Evolutionary conservation across 805 yeast species (phyloP).

Genomic region (Yamadazyma akitaensis): DNA sequence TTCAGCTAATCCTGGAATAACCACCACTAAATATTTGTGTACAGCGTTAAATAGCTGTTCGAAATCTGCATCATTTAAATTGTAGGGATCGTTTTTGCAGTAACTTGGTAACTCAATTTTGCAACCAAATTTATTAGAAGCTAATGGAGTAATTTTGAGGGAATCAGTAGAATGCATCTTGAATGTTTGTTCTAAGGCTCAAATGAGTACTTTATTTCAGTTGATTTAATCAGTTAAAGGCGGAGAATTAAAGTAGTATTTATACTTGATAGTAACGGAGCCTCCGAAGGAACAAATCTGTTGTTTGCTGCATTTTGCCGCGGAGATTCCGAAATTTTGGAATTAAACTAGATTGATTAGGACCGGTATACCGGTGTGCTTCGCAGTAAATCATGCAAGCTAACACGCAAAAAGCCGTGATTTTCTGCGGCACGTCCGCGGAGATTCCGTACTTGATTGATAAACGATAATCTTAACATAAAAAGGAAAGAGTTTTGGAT

Average conservation of each 20-base stretch:
- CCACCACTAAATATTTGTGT: constrained; percentile 64
- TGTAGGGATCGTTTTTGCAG: constrained; percentile 66
- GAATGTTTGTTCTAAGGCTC: not conserved
- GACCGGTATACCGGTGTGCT: not conserved
- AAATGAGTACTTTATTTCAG: too few relatives aligned
- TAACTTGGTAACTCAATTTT: constrained; percentile 60
- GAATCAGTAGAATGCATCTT: constrained; percentile 15
- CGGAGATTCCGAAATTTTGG: constrained; percentile 5
- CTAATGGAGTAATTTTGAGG: constrained; percentile 43
- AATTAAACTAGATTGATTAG: too few relatives aligned
- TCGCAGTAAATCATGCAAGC: not conserved
- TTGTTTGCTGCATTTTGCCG: constrained; percentile 1
- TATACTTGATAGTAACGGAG: constrained; percentile 8
- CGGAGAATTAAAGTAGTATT: not conserved
- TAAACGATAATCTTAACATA: too few relatives aligned
- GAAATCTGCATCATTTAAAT: constrained; percentile 65
- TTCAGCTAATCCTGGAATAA: constrained; percentile 68
- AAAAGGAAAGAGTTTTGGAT: too few relatives aligned
- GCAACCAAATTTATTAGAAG: constrained; percentile 65
- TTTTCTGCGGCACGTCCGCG: not conserved
- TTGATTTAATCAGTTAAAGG: too few relatives aligned
- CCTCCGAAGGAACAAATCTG: constrained; percentile 10
- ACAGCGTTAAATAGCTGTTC: constrained; percentile 58
- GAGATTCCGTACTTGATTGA: not conserved
- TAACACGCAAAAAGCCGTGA: not conserved